These are phyloP conservation scores for Calonectria hongkongensis DNA, from an alignment of 2,329 filamentous ascomycete species.

Conservation along the genomic window DNA sequence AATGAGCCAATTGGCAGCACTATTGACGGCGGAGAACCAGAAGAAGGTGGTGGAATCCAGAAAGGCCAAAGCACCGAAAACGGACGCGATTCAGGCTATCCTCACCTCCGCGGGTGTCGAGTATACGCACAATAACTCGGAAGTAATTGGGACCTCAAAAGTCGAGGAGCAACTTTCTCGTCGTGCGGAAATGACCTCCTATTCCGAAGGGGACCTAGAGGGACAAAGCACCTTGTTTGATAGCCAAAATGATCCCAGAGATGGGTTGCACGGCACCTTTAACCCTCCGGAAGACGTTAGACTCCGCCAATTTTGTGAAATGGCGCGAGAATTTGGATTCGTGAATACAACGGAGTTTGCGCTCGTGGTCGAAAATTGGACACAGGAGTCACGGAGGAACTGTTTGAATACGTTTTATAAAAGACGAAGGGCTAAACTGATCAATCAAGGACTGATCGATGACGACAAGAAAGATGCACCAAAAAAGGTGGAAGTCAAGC, in stretches of 20 bases:
- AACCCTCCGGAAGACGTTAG: slow-evolving; percentile 85
- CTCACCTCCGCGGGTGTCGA: slow-evolving; percentile 91
- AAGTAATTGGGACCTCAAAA: slow-evolving; percentile 93
- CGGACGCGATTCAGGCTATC: slow-evolving; percentile 91
- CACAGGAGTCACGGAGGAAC: slow-evolving; percentile 85
- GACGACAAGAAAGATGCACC: slow-evolving; percentile 52
- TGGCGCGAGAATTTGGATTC: slow-evolving; percentile 88
- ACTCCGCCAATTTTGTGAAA: slow-evolving; percentile 90
- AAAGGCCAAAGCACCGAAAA: slow-evolving; percentile 66
- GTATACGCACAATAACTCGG: slow-evolving; percentile 97
- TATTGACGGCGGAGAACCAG: slow-evolving; percentile 69
- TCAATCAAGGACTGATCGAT: slow-evolving; percentile 53
- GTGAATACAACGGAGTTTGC: slow-evolving; percentile 88
- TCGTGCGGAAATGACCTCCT: slow-evolving; percentile 79
- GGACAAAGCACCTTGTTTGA: slow-evolving; percentile 76
- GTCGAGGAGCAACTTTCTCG: slow-evolving; percentile 91
- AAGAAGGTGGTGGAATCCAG: slow-evolving; percentile 58
- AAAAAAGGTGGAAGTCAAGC: slow-evolving; percentile 31
- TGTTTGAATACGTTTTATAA: slow-evolving; percentile 89
- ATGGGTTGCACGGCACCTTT: slow-evolving; percentile 68
- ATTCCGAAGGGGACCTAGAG: slow-evolving; percentile 65
- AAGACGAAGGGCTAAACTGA: slow-evolving; percentile 74
- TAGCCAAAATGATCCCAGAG: slow-evolving; percentile 61
- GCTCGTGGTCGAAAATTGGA: slow-evolving; percentile 92
- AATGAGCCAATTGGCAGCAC: slow-evolving; percentile 81